These are phyloP conservation scores for Dimargaris verticillata DNA, from an alignment of 192 early-diverging fungal species.

Conservation along the genomic window DNA sequence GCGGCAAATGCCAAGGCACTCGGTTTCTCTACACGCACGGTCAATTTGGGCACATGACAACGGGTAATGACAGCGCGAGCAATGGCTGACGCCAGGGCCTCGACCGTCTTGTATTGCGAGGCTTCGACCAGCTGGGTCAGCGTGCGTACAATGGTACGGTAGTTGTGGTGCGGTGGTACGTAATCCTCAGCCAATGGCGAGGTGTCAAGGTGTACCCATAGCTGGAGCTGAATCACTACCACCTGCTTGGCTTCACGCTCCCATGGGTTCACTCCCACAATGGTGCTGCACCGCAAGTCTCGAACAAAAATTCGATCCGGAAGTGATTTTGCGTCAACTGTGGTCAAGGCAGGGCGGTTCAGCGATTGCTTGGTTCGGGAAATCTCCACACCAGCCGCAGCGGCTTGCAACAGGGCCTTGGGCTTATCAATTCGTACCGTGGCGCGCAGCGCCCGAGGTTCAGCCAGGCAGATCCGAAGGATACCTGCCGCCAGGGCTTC, in stretches of 20 bases:
- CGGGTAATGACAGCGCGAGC: constrained; percentile 59
- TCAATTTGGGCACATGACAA: constrained; percentile 77
- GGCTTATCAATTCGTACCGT: constrained; percentile 67
- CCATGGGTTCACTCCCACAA: constrained; percentile 92
- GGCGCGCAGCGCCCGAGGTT: constrained; percentile 47
- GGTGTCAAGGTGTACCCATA: constrained; percentile 23
- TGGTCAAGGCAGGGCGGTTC: constrained; percentile 1
- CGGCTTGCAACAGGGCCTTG: constrained; percentile 78
- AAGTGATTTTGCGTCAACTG: not conserved
- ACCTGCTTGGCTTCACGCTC: constrained; percentile 89
- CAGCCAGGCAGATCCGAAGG: constrained; percentile 36
- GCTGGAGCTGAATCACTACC: constrained; percentile 62
- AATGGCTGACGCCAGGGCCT: constrained; percentile 73
- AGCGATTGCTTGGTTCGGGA: constrained; percentile 48
- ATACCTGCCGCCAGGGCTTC: constrained; percentile 54
- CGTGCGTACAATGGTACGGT: constrained; percentile 72
- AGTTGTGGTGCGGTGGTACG: constrained; percentile 64
- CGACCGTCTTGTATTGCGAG: constrained; percentile 85
- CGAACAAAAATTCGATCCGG: constrained; percentile 73
- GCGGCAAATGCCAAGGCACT: constrained; percentile 83
- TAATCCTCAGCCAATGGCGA: constrained; percentile 28
- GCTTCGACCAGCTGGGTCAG: constrained; percentile 69
- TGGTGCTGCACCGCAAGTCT: constrained; percentile 57
- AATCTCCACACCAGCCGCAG: constrained; percentile 74
- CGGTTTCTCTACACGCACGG: constrained; percentile 84